These are phyloP conservation scores for Aspergillus pseudoglaucus DNA, from an alignment of 2,329 filamentous ascomycete genomes.

Conservation along the genomic window DNA sequence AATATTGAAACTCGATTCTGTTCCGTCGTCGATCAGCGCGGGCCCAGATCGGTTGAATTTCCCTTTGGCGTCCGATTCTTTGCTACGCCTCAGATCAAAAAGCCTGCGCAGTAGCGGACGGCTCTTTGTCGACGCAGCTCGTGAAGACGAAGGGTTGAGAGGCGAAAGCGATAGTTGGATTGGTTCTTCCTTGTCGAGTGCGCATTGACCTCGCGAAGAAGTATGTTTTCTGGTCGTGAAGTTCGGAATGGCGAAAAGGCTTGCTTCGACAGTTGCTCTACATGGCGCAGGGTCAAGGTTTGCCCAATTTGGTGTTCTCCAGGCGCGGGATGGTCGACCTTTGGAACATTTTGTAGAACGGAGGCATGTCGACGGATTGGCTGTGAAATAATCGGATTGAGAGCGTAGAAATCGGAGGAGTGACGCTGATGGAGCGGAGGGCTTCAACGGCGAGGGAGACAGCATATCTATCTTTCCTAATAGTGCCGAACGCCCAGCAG, in stretches of 20 bases:
- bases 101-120: conserved; percentile 32
- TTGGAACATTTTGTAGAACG: conserved; percentile 9
- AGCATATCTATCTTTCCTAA: conserved; percentile 29
- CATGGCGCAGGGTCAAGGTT: conserved; percentile 13
- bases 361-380: conserved; percentile 27
- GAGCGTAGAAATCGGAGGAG: conserved; percentile 67
- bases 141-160: conserved; percentile 12
- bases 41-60: conserved; percentile 49
- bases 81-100: conserved; percentile 29
- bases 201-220: conserved; percentile 8
- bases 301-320: conserved; percentile 17
- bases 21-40: conserved; percentile 53
- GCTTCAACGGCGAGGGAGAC: conserved; percentile 27
- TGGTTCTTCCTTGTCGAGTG: conserved; percentile 2
- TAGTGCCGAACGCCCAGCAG: conserved; percentile 2
- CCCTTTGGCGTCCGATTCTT: conserved; percentile 29
- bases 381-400: conserved; percentile 58
- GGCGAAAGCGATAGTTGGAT: conserved; percentile 3
- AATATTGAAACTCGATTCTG: conserved; percentile 57
- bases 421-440: conserved; percentile 44
- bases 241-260: conserved; percentile 19
- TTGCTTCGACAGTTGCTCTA: conserved; percentile 23
- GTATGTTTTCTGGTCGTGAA: conserved; percentile 6
- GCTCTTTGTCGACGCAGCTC: conserved; percentile 26
- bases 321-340: conserved; percentile 9